phyloP scores from a whole-genome alignment of 495 filamentous ascomycete species.

The Lasiosphaeria hispida region DNA sequence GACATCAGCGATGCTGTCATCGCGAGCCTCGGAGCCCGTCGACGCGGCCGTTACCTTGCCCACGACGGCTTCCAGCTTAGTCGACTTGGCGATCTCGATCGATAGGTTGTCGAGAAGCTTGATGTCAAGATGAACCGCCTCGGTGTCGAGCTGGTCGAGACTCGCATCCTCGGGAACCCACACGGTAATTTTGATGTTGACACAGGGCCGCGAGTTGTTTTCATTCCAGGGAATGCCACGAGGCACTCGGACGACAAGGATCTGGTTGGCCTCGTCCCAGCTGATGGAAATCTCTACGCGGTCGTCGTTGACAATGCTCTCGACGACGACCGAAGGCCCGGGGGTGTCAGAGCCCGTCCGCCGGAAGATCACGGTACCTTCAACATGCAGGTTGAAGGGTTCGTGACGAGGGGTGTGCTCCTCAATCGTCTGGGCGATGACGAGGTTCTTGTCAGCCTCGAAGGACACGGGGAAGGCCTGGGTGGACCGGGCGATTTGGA shows the following conservation, averaged over 20 bases:
- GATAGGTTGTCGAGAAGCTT: slow-evolving; percentile 42
- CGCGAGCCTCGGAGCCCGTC: slow-evolving; percentile 8
- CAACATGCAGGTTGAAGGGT: slow-evolving; percentile 29
- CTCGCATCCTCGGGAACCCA: slow-evolving; percentile 38
- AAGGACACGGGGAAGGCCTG: slow-evolving; percentile 35
- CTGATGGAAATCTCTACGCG: slow-evolving; percentile 27
- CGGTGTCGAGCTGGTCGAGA: slow-evolving; percentile 29
- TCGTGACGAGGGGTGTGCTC: slow-evolving; percentile 16
- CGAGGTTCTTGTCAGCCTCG: slow-evolving; percentile 26
- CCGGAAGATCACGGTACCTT: slow-evolving; percentile 41
- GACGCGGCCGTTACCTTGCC: slow-evolving; percentile 30
- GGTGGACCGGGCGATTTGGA: slow-evolving; percentile 27
- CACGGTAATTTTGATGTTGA: slow-evolving; percentile 38
- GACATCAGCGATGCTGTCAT: slow-evolving; percentile 21
- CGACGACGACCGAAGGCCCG: slow-evolving; percentile 32
- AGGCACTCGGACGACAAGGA: slow-evolving; percentile 33
- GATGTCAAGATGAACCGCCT: slow-evolving; percentile 38
- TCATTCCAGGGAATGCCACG: slow-evolving; percentile 25
- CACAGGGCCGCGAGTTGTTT: slow-evolving; percentile 30
- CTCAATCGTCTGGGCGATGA: slow-evolving; percentile 25
- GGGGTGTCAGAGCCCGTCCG: slow-evolving; percentile 22
- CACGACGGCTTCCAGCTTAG: slow-evolving; percentile 23
- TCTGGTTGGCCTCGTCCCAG: slow-evolving; percentile 30
- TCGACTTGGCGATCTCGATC: slow-evolving; percentile 21
- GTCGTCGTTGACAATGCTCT: slow-evolving; percentile 40